phyloP scores from a whole-genome alignment of 2,329 filamentous ascomycete species.

The Pyricularia grisea region DNA sequence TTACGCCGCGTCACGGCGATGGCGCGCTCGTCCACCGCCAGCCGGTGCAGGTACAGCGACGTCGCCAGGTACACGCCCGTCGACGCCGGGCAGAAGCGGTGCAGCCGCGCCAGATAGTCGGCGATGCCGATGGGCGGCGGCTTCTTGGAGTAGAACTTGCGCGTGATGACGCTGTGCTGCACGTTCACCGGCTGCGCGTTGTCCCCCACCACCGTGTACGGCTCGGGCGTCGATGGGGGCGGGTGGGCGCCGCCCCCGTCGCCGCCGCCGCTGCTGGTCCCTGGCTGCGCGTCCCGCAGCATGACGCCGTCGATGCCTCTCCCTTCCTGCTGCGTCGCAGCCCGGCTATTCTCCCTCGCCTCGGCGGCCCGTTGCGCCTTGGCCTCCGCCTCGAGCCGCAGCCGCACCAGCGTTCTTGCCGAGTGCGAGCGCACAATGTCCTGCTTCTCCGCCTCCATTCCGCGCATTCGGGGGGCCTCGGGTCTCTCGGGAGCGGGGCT shows the following conservation, averaged over 20 bases:
- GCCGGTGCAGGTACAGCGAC: slow-evolving; percentile 74
- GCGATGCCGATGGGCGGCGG: slow-evolving; percentile 74
- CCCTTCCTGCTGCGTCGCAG: slow-evolving; percentile 6
- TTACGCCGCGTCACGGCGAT: slow-evolving; percentile 78
- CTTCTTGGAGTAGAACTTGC: slow-evolving; percentile 87
- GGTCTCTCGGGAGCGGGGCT: slow-evolving; percentile 62
- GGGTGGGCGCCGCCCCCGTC: slow-evolving; percentile 12
- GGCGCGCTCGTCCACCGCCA: slow-evolving; percentile 67
- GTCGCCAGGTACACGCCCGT: slow-evolving; percentile 89
- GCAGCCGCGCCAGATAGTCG: slow-evolving; percentile 78
- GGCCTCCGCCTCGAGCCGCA: slow-evolving; percentile 30
- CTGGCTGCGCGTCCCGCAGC: slow-evolving; percentile 22
- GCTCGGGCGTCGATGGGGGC: slow-evolving; percentile 26
- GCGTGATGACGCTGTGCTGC: slow-evolving; percentile 77
- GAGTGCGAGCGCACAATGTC: slow-evolving; percentile 50
- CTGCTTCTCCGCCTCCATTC: slow-evolving; percentile 53
- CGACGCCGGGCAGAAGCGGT: slow-evolving; percentile 87
- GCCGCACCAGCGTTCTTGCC: slow-evolving; percentile 38
- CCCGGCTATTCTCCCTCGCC: neutral
- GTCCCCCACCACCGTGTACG: slow-evolving; percentile 54
- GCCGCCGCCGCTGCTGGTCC: neutral
- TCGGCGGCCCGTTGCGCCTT: slow-evolving; percentile 2
- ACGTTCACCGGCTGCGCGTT: slow-evolving; percentile 64
- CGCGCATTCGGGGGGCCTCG: slow-evolving; percentile 49
- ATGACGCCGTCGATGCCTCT: slow-evolving; percentile 41